Base-by-base conservation (phyloP, 441 rosid species). In the Gossypium schwendimanii region DNA sequence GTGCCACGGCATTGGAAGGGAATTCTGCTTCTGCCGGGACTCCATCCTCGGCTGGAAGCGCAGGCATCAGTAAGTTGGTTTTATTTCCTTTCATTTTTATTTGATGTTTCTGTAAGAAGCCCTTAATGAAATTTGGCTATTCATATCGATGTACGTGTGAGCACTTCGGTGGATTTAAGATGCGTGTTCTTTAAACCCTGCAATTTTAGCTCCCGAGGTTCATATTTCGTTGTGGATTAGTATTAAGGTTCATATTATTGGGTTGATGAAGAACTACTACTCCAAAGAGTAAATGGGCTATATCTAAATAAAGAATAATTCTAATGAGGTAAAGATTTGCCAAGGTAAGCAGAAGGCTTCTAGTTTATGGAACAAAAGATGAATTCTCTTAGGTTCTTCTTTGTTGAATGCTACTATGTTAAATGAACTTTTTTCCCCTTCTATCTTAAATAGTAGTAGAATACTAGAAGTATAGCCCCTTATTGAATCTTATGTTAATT, bases 1-100 rank as follows among this genome's bases (percentile, higher is more conserved):
- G 99, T 69, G 99, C 99, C 63, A 95, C 98, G 0, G 96, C 98
- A 6, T 97, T 95, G 2, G 99, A 92, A 85, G 98, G 99, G 39
- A 95, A 92, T 75, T 88, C 98, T 21, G 91, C 87, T 0, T 89
- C 97, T 63, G 71, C 97, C 0, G 98, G 99, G 55, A 81, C 99
- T 41, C 98, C 98, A 18, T 84, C 99, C 11, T 87, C 93, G 0
- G 96, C 99, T 58, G 99, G 97, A 79, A 91, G 89, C 80, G 97
- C 98, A 3, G 98, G 98, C 79, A 94, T 94, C 78, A 80, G 99
- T 94, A 87, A 6, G 97, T 81, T 77, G 17, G 79, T 28, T 33
- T 73, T 77, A 0, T 23, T 63, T 23, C 4, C 47, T 63, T 23
- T 15, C 50, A 24, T 73, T 60, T 60, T 71, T 28, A 39, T 57